Evolutionary conservation across 805 yeast species (phyloP).

Genomic region (Komagataella pastoris): DNA sequence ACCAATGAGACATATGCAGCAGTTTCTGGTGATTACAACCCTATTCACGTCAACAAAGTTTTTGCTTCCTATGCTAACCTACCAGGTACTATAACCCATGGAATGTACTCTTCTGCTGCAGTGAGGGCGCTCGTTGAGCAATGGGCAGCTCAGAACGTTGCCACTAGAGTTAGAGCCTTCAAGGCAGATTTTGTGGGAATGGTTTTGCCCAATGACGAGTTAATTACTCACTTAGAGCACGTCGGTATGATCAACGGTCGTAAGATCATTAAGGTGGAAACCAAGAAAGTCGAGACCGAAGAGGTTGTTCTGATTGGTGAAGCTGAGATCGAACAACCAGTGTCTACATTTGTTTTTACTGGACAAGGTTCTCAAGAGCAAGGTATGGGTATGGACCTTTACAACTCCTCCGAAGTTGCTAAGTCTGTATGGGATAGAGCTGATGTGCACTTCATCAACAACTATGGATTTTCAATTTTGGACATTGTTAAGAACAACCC

Average conservation of each 20-base stretch:
- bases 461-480: conserved; percentile 94
- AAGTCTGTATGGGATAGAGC: conserved; percentile 97
- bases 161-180: conserved; percentile 91
- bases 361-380: conserved; percentile 99
- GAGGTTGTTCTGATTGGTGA: conserved; percentile 77
- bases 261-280: conserved; percentile 87
- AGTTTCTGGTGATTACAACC: conserved; percentile 97
- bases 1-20: conserved; percentile 94
- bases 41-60: conserved; percentile 93
- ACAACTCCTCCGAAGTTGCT: conserved; percentile 83
- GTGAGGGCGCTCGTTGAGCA: conserved; percentile 92
- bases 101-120: conserved; percentile 96
- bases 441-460: conserved; percentile 79
- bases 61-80: conserved; percentile 87
- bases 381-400: conserved; percentile 99
- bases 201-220: conserved; percentile 92
- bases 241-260: conserved; percentile 99
- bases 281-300: conserved; percentile 71
- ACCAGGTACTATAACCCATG: conserved; percentile 98
- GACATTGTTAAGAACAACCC: conserved; percentile 95
- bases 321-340: conserved; percentile 98
- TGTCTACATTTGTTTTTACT: conserved; percentile 91
- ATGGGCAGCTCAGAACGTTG: conserved; percentile 97
- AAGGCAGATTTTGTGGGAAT: conserved; percentile 85
- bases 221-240: conserved; percentile 82